Conservation (phyloP, 441 rosid genomes). For the Populus hybrid region DNA sequence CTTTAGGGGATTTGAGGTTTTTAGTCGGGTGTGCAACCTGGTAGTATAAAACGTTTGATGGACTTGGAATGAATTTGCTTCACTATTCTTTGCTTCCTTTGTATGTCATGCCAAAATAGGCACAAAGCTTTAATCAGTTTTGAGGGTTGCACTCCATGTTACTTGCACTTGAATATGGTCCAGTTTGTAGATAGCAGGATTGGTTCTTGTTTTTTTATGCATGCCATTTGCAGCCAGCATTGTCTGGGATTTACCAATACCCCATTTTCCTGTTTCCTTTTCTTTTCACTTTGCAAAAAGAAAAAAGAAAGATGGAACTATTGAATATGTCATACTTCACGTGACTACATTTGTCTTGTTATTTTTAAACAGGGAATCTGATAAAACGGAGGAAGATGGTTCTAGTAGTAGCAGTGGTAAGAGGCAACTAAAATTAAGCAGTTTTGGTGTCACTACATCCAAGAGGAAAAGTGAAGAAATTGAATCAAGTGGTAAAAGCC, state of each 20-base stretch:
- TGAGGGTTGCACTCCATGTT: neutral
- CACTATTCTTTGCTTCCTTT: neutral
- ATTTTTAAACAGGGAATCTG: slow-evolving; percentile 56
- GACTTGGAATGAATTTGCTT: neutral
- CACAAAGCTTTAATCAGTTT: slow-evolving; percentile 4
- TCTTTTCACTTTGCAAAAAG: neutral
- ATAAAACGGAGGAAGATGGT: slow-evolving; percentile 54
- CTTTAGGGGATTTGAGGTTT: neutral
- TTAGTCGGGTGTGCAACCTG: neutral
- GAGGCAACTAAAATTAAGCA: slow-evolving; percentile 66
- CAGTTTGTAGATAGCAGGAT: neutral
- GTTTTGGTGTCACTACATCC: slow-evolving; percentile 54
- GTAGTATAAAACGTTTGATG: neutral
- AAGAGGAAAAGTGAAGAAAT: slow-evolving; percentile 67
- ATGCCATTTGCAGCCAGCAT: neutral
- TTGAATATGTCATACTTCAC: neutral
- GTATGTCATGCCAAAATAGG: neutral
- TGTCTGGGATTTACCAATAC: neutral
- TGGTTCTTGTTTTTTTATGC: neutral
- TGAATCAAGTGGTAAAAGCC: slow-evolving; percentile 82
- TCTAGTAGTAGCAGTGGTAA: slow-evolving; percentile 41
- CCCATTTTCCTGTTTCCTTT: neutral
- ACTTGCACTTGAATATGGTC: neutral
- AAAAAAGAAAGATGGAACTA: neutral
- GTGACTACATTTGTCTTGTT: neutral